phyloP scores from a whole-genome alignment of 768 basidiomycete species.

The Butyriboletus loyo region DNA sequence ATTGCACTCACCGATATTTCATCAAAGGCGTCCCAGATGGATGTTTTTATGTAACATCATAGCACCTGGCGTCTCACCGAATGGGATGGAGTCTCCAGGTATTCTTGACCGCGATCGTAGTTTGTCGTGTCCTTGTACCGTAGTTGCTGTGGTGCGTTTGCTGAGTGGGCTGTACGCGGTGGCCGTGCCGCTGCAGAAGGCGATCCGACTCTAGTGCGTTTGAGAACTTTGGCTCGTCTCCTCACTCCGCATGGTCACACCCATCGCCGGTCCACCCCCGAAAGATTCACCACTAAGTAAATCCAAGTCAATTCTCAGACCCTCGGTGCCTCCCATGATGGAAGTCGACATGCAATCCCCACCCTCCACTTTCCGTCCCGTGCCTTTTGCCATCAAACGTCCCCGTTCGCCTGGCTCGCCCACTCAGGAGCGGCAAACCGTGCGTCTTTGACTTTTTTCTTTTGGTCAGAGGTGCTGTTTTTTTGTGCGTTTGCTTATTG shows the following conservation, averaged over 20 bases:
- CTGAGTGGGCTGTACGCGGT: not conserved
- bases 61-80: not conserved
- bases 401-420: constrained; percentile 56
- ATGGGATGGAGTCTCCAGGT: not conserved
- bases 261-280: not conserved
- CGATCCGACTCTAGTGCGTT: not conserved
- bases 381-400: constrained; percentile 44
- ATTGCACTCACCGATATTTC: not conserved
- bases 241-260: not conserved
- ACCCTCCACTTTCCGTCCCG: constrained; percentile 36
- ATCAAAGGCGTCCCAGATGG: too few species aligned
- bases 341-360: constrained; percentile 55
- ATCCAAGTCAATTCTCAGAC: not conserved
- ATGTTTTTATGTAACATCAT: too few species aligned
- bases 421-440: constrained; percentile 53
- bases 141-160: not conserved
- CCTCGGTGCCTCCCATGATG: constrained; percentile 36
- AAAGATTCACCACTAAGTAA: not conserved
- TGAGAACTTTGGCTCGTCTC: not conserved
- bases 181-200: constrained; percentile 5
- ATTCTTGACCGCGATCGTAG: not conserved
- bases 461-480: not conserved
- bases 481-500: not conserved
- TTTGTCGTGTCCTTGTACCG: not conserved
- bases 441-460: constrained; percentile 24